A percentile compares a stretch with the other conserved stretches of the same genome.
Evolutionary conservation across 73 alveolate species (phyloP).

Genomic region (Tetrahymena elliotti): DNA sequence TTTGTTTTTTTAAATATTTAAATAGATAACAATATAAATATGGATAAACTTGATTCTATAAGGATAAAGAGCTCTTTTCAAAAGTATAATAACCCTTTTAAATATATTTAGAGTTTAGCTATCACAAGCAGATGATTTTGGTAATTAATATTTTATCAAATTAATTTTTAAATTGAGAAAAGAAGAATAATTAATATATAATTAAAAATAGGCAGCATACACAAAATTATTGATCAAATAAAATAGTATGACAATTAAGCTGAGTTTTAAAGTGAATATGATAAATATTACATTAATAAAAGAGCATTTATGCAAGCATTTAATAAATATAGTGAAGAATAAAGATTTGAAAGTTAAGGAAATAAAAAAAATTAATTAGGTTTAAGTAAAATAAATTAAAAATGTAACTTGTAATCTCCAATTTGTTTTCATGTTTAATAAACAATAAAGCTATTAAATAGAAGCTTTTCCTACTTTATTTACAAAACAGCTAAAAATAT

Average conservation of each 20-base stretch:
- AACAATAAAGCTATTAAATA: not conserved
- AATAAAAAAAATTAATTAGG: not conserved
- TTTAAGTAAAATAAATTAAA: not conserved
- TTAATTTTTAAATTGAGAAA: not conserved
- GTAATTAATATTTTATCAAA: not conserved
- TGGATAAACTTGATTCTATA: not conserved
- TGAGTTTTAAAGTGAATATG: not conserved
- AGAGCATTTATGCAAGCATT: not conserved
- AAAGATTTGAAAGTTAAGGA: not conserved
- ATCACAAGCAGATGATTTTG: not conserved
- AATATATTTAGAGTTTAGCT: not conserved
- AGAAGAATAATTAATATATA: no score
- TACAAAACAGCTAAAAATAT: not conserved
- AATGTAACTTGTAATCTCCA: not conserved
- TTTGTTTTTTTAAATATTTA: no score
- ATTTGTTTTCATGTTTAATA: not conserved
- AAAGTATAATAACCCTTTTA: not conserved
- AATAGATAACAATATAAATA: not conserved
- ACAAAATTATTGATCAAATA: not conserved
- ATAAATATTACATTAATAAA: not conserved
- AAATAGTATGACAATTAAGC: not conserved
- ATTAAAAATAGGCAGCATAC: not conserved
- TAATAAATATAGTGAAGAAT: not conserved
- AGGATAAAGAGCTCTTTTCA: not conserved
- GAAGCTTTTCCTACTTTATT: not conserved